Conservation (phyloP, 192 early-diverging fungal species). For the Backusella mclennaniae region DNA sequence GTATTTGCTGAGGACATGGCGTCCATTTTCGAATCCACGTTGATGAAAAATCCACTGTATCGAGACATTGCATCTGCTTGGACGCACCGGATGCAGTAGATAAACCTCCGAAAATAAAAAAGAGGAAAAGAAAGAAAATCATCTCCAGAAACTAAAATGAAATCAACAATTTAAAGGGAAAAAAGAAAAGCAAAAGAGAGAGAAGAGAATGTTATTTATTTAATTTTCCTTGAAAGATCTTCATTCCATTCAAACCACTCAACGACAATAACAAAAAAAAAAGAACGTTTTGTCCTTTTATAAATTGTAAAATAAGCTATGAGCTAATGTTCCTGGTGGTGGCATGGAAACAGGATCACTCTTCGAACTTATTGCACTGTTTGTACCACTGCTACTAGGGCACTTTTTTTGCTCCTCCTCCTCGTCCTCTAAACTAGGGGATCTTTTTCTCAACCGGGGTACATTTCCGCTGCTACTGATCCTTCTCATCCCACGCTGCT, state of each 20-base stretch:
- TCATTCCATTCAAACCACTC: neutral
- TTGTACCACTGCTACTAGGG: neutral
- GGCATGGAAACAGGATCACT: conserved; percentile 2
- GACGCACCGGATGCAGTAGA: neutral
- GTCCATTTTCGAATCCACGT: neutral
- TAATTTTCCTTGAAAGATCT: neutral
- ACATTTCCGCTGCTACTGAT: neutral
- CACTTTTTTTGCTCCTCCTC: neutral
- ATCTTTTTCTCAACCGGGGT: neutral
- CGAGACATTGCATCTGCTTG: neutral
- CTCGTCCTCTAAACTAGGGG: neutral
- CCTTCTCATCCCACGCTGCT: conserved; percentile 3
- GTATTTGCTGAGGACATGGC: conserved; percentile 2
- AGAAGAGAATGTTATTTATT: neutral
- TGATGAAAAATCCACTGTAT: neutral
- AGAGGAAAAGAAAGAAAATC: neutral
- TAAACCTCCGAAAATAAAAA: conserved; percentile 2
- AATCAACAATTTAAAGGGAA: conserved; percentile 1
- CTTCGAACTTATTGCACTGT: neutral
- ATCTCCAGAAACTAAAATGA: neutral
- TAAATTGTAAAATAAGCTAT: conserved; percentile 6
- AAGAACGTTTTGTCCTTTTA: neutral
- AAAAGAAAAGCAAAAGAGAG: neutral
- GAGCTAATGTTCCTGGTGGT: neutral
- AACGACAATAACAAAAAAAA: neutral